Evolutionary conservation across 2,329 filamentous ascomycete species (phyloP).

Genomic region (Rutstroemia sp.): DNA sequence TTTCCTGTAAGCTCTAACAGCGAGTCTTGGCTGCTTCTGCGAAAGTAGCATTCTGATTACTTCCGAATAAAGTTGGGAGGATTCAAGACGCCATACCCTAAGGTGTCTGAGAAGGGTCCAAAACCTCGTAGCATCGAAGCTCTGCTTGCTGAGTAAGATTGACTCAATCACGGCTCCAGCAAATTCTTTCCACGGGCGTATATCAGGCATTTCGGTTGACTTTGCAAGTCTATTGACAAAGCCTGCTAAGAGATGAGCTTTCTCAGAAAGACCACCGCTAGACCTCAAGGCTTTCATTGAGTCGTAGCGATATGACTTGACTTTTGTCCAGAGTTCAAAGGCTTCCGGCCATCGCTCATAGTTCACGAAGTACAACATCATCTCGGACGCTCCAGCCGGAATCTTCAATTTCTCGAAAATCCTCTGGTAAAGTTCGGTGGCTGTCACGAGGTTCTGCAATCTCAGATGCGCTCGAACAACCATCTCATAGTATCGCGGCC

Average conservation of each 20-base stretch:
- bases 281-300: slow-evolving; percentile 6
- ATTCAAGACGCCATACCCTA: slow-evolving; percentile 16
- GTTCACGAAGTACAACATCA: slow-evolving; percentile 21
- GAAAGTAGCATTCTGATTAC: slow-evolving; percentile 16
- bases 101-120: slow-evolving; percentile 17
- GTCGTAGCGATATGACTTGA: slow-evolving; percentile 11
- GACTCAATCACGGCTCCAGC: slow-evolving; percentile 14
- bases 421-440: slow-evolving; percentile 20
- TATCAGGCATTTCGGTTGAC: neutral
- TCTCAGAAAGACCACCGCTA: neutral
- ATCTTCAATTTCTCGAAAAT: slow-evolving; percentile 13
- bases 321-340: slow-evolving; percentile 18
- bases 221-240: slow-evolving; percentile 7
- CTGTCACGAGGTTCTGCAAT: slow-evolving; percentile 33
- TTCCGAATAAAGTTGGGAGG: slow-evolving; percentile 15
- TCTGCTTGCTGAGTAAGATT: slow-evolving; percentile 13
- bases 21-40: slow-evolving; percentile 15
- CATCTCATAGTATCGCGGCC: slow-evolving; percentile 36
- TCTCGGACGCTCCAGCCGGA: slow-evolving; percentile 19
- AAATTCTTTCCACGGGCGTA: slow-evolving; percentile 9
- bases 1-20: slow-evolving; percentile 21
- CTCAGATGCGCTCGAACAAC: slow-evolving; percentile 37
- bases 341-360: slow-evolving; percentile 21
- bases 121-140: slow-evolving; percentile 13
- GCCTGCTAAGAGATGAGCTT: slow-evolving; percentile 11